phyloP scores from a whole-genome alignment of 75 land plant species.

The Larix kaempferi region DNA sequence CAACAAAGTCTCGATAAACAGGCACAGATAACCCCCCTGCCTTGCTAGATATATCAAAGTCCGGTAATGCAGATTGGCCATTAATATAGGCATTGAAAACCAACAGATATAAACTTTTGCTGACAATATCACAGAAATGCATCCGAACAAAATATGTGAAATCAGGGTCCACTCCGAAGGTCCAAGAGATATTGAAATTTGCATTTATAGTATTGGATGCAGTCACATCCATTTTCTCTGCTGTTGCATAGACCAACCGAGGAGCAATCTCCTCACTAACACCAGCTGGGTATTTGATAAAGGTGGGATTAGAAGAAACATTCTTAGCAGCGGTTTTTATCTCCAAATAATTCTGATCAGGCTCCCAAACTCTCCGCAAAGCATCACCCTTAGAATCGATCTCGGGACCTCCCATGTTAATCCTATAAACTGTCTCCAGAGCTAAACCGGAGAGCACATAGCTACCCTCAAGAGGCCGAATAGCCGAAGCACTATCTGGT shows the following conservation, averaged over 20 bases:
- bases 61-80: constrained; percentile 32
- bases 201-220: constrained; percentile 17
- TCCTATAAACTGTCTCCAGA: constrained; percentile 51
- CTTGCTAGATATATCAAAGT: constrained; percentile 55
- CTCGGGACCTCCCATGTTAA: constrained; percentile 79
- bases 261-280: constrained; percentile 56
- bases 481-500: constrained; percentile 25
- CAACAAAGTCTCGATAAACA: constrained; percentile 46
- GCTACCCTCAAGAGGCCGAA: constrained; percentile 18
- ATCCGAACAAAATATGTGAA: constrained; percentile 69
- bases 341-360: constrained; percentile 35
- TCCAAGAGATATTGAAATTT: constrained; percentile 79
- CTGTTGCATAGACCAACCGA: constrained; percentile 57
- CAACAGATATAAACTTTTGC: constrained; percentile 38
- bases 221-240: constrained; percentile 60
- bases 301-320: constrained; percentile 18
- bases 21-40: constrained; percentile 33
- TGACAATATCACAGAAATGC: constrained; percentile 84
- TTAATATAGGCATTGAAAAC: constrained; percentile 80
- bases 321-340: constrained; percentile 28
- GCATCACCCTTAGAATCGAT: constrained; percentile 61
- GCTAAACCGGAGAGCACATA: constrained; percentile 17
- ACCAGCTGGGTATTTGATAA: constrained; percentile 20
- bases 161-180: constrained; percentile 45
- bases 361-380: constrained; percentile 54